phyloP scores from a whole-genome alignment of 169 alveolate genomes.

The Neospora caninum region DNA sequence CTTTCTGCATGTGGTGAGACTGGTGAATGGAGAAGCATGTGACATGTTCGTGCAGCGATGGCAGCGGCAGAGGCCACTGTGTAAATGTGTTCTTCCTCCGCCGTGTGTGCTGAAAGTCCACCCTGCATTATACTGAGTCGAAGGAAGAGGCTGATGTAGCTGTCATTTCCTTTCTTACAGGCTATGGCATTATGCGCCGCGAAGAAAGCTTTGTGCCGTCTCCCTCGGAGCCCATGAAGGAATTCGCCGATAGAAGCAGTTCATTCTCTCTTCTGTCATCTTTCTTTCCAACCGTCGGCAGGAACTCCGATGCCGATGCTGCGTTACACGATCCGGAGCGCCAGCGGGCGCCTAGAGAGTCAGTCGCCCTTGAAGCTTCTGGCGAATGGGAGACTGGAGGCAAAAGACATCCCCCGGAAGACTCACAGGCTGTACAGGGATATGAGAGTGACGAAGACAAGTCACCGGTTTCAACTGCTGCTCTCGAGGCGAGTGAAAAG shows the following conservation, averaged over 20 bases:
- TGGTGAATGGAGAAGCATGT: not conserved
- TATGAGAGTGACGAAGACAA: not conserved
- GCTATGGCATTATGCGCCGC: not conserved
- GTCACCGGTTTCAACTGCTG: not conserved
- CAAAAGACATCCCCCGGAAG: not conserved
- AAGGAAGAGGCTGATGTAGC: too few relatives aligned
- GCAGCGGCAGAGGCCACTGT: not conserved
- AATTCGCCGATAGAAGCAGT: not conserved
- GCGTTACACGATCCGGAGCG: not conserved
- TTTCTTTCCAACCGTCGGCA: not conserved
- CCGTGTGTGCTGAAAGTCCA: not conserved
- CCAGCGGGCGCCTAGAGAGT: not conserved
- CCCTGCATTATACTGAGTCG: not conserved
- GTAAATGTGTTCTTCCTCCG: not conserved
- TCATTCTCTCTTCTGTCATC: not conserved
- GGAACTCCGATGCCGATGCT: not conserved
- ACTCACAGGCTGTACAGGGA: not conserved
- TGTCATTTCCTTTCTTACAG: not conserved
- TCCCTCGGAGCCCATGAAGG: not conserved
- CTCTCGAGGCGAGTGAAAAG: not conserved
- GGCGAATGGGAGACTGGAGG: not conserved
- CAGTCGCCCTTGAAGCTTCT: not conserved
- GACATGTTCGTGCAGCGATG: too few relatives aligned
- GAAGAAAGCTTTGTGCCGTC: not conserved
- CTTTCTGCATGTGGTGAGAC: too few relatives aligned